phyloP scores from a whole-genome alignment of 352 stramenopile species.

The Pythium sp. region DNA sequence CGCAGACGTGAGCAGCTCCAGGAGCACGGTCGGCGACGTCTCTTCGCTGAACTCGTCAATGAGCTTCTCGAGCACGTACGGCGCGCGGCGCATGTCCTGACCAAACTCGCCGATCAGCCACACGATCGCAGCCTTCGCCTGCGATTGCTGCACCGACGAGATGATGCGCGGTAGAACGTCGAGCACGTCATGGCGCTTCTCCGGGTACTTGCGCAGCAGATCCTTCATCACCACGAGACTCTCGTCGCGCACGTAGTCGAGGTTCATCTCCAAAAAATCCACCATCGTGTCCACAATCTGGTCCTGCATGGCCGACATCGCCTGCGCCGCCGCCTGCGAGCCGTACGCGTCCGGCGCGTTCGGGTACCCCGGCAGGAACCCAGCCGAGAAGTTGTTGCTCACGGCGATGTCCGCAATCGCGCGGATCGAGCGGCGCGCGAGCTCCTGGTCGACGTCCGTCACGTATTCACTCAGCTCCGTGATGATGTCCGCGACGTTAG shows the following conservation, averaged over 20 bases:
- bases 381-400: constrained; percentile 65
- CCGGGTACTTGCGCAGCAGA: constrained; percentile 95
- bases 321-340: constrained; percentile 57
- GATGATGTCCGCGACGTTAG: constrained; percentile 96
- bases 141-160: constrained; percentile 61
- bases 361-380: constrained; percentile 36
- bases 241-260: constrained; percentile 96
- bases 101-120: constrained; percentile 98
- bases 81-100: constrained; percentile 88
- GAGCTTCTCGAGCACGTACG: constrained; percentile 97
- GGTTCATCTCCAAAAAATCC: constrained; percentile 96
- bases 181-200: constrained; percentile 91
- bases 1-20: constrained; percentile 93
- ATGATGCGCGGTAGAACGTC: constrained; percentile 80
- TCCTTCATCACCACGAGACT: constrained; percentile 95
- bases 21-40: constrained; percentile 84
- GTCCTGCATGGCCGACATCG: constrained; percentile 75
- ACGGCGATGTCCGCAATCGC: constrained; percentile 93
- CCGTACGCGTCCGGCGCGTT: constrained; percentile 64
- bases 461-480: constrained; percentile 97
- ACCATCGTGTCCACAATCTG: constrained; percentile 92
- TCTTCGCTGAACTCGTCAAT: constrained; percentile 93
- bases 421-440: constrained; percentile 90
- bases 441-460: constrained; percentile 91
- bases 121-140: constrained; percentile 93